Percentiles rank a stretch among this genome's conserved stretches.
phyloP scores from a whole-genome alignment of 768 basidiomycete species.

The Tephrocybe sp. region DNA sequence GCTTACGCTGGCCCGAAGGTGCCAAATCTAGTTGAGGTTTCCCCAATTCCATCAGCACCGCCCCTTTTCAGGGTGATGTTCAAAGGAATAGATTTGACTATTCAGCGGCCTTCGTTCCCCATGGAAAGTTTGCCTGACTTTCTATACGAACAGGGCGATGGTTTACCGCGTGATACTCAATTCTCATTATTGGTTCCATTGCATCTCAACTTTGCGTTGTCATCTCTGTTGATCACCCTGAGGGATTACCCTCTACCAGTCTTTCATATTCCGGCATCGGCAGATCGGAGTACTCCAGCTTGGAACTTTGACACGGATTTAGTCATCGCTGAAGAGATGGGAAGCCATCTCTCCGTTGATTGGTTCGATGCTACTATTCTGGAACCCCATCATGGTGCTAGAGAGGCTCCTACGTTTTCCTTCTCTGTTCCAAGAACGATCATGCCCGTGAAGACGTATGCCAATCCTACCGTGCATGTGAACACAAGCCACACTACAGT shows the following conservation, averaged over 20 bases:
- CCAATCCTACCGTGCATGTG: conserved; percentile 68
- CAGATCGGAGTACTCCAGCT: conserved; percentile 34
- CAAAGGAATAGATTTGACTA: conserved; percentile 51
- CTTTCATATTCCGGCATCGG: conserved; percentile 60
- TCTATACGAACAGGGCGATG: conserved; percentile 61
- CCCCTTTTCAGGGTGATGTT: conserved; percentile 73
- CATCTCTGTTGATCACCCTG: conserved; percentile 57
- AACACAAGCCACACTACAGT: conserved; percentile 63
- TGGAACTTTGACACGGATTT: conserved; percentile 74
- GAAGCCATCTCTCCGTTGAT: conserved; percentile 59
- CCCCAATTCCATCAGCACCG: conserved; percentile 34
- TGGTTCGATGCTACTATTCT: conserved; percentile 72
- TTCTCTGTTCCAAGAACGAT: conserved; percentile 83
- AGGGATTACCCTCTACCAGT: conserved; percentile 91
- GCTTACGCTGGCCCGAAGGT: conserved; percentile 25
- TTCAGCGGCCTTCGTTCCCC: conserved; percentile 62
- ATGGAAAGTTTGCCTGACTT: conserved; percentile 55
- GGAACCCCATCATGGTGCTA: conserved; percentile 48
- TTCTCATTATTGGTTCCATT: conserved; percentile 84
- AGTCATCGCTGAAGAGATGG: conserved; percentile 87
- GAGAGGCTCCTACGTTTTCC: conserved; percentile 49
- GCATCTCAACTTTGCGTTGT: conserved; percentile 67
- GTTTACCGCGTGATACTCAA: conserved; percentile 63
- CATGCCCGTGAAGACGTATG: conserved; percentile 94
- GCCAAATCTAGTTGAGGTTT: conserved; percentile 43